Base-by-base conservation (phyloP, 2,329 filamentous ascomycete species). In the Sporothrix inflata region DNA sequence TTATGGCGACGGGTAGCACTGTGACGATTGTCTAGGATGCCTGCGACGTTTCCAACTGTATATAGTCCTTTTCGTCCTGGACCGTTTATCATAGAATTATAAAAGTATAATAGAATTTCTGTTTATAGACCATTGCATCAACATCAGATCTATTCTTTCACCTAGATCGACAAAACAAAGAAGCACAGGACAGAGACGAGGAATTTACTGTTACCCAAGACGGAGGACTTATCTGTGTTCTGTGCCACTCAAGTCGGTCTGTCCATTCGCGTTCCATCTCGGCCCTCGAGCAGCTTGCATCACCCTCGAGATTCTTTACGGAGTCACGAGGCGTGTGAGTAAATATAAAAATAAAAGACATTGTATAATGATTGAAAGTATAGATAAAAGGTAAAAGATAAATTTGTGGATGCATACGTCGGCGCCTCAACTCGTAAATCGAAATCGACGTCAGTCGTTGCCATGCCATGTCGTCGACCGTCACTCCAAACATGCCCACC, bases 21-120 rank as follows among this genome's bases (percentile, higher is more conserved):
- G 71, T 72, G 53, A 72, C 70, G 27, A 72, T 72, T 53, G 65
- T 49, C 30, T 61, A 61, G 30, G 57, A 14, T 12, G 19, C 14
- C 19, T 1, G 6, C 42, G 8, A 27, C 3, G 1, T 27, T 3
- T 30, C 19, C 12, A 40, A 21, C 30, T 38, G 57, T 61, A 40
- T 34, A 61, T 61, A 21, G 42, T 16, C 42, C 12, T 51, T 53
- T 38, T 61, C 30, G 6, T n/a, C n/a, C 21, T 69, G 21, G 19
- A 2, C 5, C 30, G 3, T n/a, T 27, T 24, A 16, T 68, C 19
- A 68, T 68, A 53, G 19, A 57, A 57, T 19, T 21, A 38, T 53
- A 69, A 47, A 55, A 55, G 19, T 55, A 30, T 45, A 57, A 60
- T 6, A 16, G 16, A 5, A 24, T 24, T 30, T 34, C 53, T 34